Base-by-base conservation (phyloP, 768 basidiomycete genomes). In the Serpula lacrymans region DNA sequence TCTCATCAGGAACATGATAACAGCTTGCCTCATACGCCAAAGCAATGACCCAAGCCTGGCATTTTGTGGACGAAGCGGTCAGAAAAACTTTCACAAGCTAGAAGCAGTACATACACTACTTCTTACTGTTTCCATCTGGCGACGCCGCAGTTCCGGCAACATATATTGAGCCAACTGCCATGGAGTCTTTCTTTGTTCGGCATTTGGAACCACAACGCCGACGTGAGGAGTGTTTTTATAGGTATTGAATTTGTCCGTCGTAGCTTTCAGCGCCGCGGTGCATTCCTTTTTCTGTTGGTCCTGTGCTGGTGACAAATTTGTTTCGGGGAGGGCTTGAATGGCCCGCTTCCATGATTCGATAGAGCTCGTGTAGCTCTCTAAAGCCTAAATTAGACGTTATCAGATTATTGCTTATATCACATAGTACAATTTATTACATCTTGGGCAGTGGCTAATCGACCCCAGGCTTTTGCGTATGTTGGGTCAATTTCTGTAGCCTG, bases 401-500 rank as follows among this genome's bases (percentile, higher is more conserved):
- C n/a, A n/a, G n/a, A n/a, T n/a, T 2, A 37, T 18, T 13, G 20
- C 32, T 24, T 11, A 13, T 5, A 29, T 20, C 12, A 7, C 18
- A 21, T 14, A 5, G 18, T 1, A 41, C 45, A n/a, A n/a, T n/a
- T n/a, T n/a, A n/a, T 13, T 21, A 69, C 67, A 25, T 52, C 51
- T 26, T 50, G 39, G 23, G 60, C 69, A 16, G 60, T 53, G 11
- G 61, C 71, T 12, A 69, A 53, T 37, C 73, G 57, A 21, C 58
- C 60, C 67, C 69, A 72, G 21, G 58, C 71, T 47, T 73, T 73
- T 3, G 60, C 55, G 37, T 69, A 74, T 2, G 45, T 52, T 5
- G 71, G 63, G 45, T 72, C 68, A 8, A 69, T 45, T 18, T 62
- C 47, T 9, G 59, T 67, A 9, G 71, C 69, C 70, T 67, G 32